Evolutionary conservation across 805 yeast species (phyloP), one percentile per base, ranked within the genome.

Genomic region (Wickerhamiella kazuoi): DNA sequence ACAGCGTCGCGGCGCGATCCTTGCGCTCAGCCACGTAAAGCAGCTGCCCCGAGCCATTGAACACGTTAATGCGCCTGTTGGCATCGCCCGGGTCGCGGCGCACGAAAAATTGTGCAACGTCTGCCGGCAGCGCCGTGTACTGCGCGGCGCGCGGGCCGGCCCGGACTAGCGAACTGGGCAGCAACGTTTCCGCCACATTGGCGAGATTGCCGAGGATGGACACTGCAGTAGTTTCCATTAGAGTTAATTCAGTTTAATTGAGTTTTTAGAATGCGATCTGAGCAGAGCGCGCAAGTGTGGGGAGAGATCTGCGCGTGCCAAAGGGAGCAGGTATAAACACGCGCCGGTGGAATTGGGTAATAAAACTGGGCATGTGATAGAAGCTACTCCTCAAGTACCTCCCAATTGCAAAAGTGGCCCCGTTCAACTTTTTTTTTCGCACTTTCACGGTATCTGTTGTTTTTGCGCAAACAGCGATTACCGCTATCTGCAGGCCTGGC

Each of bases 11-110:
- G 38, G 61, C 48, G 1, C 68, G 53, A 16, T 71, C 60, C 44
- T 59, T 59, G 36, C 76, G 59, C 54, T 71, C 76, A 49, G 72
- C 58, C n/a, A 71, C 60, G 51, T 65, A 72, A 14, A 61, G 50
- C 43, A 65, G 64, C 21, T 51, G 54, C n/a, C 63, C 63, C 19
- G 70, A 67, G 17, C 55, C 54, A 44, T 64, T 67, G 50, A 67
- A 73, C 1, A 73, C 74, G 46, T 69, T 69, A 35, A 72, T 64
- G 15, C 56, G 51, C 17, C 65, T 61, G 40, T 61, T 62, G 39
- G 62, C 61, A 46, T 65, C 67, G 15, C 56, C 60, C 43, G 71
- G 61, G 40, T 70, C 74, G 30, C 69, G 61, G 42, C 78, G 66
- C 21, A 73, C 56, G 50, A 60, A 66, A 44, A 58, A 61, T 28